Base-by-base conservation (phyloP, 2,329 filamentous ascomycete genomes). In the Penicillium sp. region DNA sequence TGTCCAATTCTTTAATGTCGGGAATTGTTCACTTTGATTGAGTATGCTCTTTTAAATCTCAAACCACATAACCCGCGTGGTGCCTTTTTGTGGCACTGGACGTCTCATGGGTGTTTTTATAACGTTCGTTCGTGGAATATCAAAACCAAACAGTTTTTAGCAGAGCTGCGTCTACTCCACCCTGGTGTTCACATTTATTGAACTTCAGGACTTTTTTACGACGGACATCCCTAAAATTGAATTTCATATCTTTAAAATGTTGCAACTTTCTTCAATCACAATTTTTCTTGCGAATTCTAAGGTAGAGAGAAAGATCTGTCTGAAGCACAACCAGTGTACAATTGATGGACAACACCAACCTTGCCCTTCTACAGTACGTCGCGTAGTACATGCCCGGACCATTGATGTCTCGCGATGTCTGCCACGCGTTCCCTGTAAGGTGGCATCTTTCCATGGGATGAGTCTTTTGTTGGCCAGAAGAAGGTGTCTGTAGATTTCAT, bases 111-210 rank as follows among this genome's bases (percentile, higher is more conserved):
- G 62, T 65, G 61, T 65, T 73, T 73, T 71, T 65, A 27, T 45
- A 67, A 69, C 64, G 69, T 72, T 75, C 72, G 71, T 74, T 75
- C 72, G 68, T 77, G 75, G 75, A 66, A 77, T 72, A 77, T 69
- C 71, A 74, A 77, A 75, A 71, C 71, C 68, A 71, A 71, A 71
- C 74, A 74, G 75, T 75, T 77, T 77, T 75, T 77, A 77, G 75
- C 75, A 77, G 75, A 66, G 68, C 75, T 74, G 75, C 75, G 75
- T 77, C 75, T 76, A 75, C 75, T 77, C 75, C 75, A 77, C 75
- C 75, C 75, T 77, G 72, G 71, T 74, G 70, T 70, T 74, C 66
- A 65, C 53, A 49, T 67, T 55, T 34, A 63, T 76, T 64, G 72
- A 69, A 68, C 70, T 63, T 67, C 68, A 75, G 75, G 75, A 77